Evolutionary conservation across 2,329 filamentous ascomycete species (phyloP).

Genomic region (Cladosporium oxysporum): DNA sequence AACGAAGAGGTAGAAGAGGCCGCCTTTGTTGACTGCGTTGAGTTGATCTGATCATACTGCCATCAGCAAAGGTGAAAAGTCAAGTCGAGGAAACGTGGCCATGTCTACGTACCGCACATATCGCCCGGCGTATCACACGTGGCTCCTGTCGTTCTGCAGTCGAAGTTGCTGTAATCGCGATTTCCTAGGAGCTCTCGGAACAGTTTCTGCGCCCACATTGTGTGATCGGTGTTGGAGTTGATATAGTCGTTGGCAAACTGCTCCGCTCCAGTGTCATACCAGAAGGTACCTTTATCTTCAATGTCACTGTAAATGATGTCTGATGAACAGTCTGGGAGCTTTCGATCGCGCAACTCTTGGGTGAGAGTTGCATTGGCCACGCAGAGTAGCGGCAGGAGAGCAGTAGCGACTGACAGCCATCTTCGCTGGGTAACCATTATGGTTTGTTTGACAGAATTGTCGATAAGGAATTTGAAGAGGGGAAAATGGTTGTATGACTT

Average conservation of each 20-base stretch:
- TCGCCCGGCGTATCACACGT: background rate
- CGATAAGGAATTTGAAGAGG: background rate
- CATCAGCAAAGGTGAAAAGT: background rate
- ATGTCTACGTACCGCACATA: background rate
- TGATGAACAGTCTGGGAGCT: constrained; percentile 8
- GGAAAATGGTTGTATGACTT: background rate
- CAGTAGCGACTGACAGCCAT: background rate
- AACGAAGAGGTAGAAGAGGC: constrained; percentile 15
- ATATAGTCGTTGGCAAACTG: constrained; percentile 17
- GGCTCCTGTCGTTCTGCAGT: background rate
- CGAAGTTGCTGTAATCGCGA: background rate
- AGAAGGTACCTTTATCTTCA: constrained; percentile 16
- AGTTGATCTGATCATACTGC: background rate
- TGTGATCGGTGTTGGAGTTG: constrained; percentile 10
- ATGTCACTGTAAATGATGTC: background rate
- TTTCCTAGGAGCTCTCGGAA: background rate
- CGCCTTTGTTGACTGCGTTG: constrained; percentile 14
- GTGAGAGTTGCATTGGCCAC: background rate
- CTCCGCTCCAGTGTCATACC: background rate
- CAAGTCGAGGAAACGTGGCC: background rate
- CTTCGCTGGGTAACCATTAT: background rate
- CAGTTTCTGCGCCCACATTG: constrained; percentile 4
- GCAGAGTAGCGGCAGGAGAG: background rate
- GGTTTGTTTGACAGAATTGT: background rate
- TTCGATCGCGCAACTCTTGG: constrained; percentile 7